These are phyloP conservation scores for Hyphopichia khmerensis DNA, from an alignment of 1,139 yeast genomes.

Conservation along the genomic window DNA sequence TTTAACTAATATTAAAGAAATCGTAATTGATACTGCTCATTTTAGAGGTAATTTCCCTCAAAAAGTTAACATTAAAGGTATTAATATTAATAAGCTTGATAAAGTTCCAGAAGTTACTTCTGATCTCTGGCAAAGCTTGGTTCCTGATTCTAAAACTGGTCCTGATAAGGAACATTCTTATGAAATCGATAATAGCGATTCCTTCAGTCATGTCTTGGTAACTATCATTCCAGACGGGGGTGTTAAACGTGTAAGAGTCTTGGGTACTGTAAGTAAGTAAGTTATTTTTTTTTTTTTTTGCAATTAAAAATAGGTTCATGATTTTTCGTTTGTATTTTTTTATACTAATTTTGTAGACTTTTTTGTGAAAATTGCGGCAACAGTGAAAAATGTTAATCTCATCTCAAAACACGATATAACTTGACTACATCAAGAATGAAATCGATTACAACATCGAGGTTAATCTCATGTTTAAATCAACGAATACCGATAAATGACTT, in stretches of 20 bases:
- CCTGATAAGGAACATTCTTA: constrained; percentile 78
- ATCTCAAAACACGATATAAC: neutral
- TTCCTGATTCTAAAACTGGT: constrained; percentile 68
- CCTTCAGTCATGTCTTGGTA: constrained; percentile 66
- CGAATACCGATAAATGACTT: constrained; percentile 17
- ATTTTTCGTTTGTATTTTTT: no score
- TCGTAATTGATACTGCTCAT: constrained; percentile 87
- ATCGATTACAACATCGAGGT: neutral
- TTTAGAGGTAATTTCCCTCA: constrained; percentile 94
- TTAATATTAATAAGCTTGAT: constrained; percentile 34
- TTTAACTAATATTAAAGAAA: constrained; percentile 50
- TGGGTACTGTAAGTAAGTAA: constrained; percentile 47
- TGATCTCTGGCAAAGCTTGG: constrained; percentile 59
- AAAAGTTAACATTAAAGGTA: constrained; percentile 60
- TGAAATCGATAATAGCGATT: constrained; percentile 25
- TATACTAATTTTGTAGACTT: no score
- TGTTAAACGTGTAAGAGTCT: constrained; percentile 81
- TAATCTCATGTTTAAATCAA: constrained; percentile 12
- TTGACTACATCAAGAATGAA: neutral
- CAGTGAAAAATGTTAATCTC: neutral
- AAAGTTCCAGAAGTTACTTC: constrained; percentile 39
- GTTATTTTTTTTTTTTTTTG: no score
- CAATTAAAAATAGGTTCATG: no score
- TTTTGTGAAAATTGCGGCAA: neutral
- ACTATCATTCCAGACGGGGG: constrained; percentile 96